A percentile compares a stretch with the other conserved stretches of the same genome.
Conservation (phyloP, 305 asterid species). For the Lippia alba region DNA sequence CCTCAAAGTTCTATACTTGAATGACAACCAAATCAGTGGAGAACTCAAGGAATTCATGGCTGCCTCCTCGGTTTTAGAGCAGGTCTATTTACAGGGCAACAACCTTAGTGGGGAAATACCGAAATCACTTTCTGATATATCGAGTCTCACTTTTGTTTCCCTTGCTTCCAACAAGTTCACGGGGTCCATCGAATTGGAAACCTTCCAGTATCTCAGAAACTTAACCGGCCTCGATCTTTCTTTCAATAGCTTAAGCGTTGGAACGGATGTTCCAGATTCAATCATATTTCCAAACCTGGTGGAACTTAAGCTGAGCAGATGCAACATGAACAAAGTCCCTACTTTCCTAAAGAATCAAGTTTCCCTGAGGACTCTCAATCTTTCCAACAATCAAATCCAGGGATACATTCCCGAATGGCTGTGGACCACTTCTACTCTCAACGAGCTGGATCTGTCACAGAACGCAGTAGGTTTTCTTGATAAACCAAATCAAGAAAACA, state of each 20-base stretch:
- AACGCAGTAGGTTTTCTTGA: constrained; percentile 35
- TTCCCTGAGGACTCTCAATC: constrained; percentile 34
- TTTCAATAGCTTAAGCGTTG: constrained; percentile 37
- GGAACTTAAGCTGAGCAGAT: constrained; percentile 39
- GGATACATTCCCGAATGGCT: constrained; percentile 48
- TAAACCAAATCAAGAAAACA: constrained; percentile 23
- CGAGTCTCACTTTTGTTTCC: constrained; percentile 23
- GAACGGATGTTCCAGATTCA: constrained; percentile 26
- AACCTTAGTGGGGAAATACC: constrained; percentile 43
- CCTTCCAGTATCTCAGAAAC: constrained; percentile 37
- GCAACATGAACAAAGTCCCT: constrained; percentile 38
- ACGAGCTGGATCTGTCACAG: constrained; percentile 44
- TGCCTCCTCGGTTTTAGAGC: constrained; percentile 32
- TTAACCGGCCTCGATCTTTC: constrained; percentile 40
- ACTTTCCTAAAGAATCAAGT: constrained; percentile 29
- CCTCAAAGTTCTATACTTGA: constrained; percentile 30
- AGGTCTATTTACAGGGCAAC: constrained; percentile 34
- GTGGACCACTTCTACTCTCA: constrained; percentile 30
- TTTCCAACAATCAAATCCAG: constrained; percentile 45
- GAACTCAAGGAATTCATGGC: constrained; percentile 30
- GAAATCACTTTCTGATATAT: constrained; percentile 33
- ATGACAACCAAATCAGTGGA: constrained; percentile 38
- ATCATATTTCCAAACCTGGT: constrained; percentile 33
- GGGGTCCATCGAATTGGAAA: constrained; percentile 32
- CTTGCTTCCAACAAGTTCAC: constrained; percentile 38